Percentiles rank a stretch among this genome's conserved stretches.
Evolutionary conservation across 2,329 filamentous ascomycete species (phyloP).

Genomic region (Pseudogymnoascus sp.): DNA sequence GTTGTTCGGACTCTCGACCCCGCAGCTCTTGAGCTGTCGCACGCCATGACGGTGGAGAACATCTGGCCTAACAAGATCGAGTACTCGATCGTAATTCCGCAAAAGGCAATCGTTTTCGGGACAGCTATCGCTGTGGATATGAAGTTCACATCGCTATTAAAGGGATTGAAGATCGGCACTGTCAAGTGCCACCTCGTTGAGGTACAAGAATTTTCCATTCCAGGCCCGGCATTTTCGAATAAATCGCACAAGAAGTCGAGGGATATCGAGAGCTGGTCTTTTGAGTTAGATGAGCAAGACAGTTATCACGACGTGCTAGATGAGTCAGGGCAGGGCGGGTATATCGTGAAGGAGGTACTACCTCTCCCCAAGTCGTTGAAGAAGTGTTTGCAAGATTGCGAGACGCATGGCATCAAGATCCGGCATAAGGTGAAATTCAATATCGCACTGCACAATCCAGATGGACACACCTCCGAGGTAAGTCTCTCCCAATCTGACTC

Average conservation of each 20-base stretch:
- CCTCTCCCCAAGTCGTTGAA: conserved; percentile 75
- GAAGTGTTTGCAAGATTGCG: conserved; percentile 81
- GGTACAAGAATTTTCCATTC: conserved; percentile 57
- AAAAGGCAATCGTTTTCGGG: conserved; percentile 90
- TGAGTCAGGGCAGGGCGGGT: conserved; percentile 59
- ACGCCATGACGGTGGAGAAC: conserved; percentile 94
- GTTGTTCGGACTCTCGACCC: conserved; percentile 72
- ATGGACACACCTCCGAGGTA: conserved; percentile 88
- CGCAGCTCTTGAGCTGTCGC: conserved; percentile 67
- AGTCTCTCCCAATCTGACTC: conserved; percentile 21
- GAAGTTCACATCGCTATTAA: conserved; percentile 77
- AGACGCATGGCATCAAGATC: conserved; percentile 82
- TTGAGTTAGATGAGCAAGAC: conserved; percentile 47
- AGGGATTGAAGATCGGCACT: conserved; percentile 78
- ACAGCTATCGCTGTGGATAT: conserved; percentile 80
- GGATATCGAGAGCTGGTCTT: conserved; percentile 53
- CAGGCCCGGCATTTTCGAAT: conserved; percentile 38
- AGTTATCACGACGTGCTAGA: conserved; percentile 64
- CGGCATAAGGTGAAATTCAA: conserved; percentile 88
- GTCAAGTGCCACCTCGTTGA: conserved; percentile 77
- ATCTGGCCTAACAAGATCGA: conserved; percentile 97
- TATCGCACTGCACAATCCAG: conserved; percentile 86
- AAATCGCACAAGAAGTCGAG: conserved; percentile 57
- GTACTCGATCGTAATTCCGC: conserved; percentile 87
- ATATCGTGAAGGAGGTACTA: conserved; percentile 51